A percentile compares a stretch with the other conserved stretches of the same genome.
Evolutionary conservation across 345 rosid species (phyloP).

Genomic region (Stellera chamaejasme): DNA sequence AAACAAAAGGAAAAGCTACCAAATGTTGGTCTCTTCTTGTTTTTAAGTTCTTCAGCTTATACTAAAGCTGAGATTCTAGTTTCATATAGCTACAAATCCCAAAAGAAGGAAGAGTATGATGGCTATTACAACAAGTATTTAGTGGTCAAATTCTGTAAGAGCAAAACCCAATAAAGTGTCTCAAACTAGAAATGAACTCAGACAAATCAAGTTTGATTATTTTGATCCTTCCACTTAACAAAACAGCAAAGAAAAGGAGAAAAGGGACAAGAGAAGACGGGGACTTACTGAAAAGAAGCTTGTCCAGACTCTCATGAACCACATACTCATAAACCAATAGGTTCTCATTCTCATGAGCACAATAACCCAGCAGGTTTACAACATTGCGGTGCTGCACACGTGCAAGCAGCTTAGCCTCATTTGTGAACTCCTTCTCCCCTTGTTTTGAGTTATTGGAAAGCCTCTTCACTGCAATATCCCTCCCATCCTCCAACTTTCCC

Average conservation of each 20-base stretch:
- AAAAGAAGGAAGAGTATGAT: too few species aligned
- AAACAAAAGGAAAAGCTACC: too few species aligned
- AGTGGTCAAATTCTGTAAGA: too few species aligned
- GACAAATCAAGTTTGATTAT: too few species aligned
- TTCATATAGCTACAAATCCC: too few species aligned
- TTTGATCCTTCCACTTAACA: too few species aligned
- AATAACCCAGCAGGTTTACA: conserved; percentile 84
- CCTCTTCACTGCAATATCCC: conserved; percentile 97
- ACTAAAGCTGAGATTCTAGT: too few species aligned
- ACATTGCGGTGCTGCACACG: conserved; percentile 95
- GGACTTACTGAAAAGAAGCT: conserved; percentile 82
- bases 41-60: too few species aligned
- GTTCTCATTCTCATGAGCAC: conserved; percentile 71
- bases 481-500: conserved; percentile 85
- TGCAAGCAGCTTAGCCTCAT: conserved; percentile 83
- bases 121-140: too few species aligned
- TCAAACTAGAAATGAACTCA: too few species aligned
- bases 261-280: conserved; percentile 1
- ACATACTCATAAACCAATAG: conserved; percentile 91
- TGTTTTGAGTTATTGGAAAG: conserved; percentile 66
- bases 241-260: not conserved
- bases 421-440: conserved; percentile 77
- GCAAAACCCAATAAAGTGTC: too few species aligned
- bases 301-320: conserved; percentile 83
- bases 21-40: too few species aligned